A percentile compares a stretch with the other conserved stretches of the same genome.
These are phyloP conservation scores for Trypanosoma mega DNA, from an alignment of 208 protist species.

Conservation along the genomic window DNA sequence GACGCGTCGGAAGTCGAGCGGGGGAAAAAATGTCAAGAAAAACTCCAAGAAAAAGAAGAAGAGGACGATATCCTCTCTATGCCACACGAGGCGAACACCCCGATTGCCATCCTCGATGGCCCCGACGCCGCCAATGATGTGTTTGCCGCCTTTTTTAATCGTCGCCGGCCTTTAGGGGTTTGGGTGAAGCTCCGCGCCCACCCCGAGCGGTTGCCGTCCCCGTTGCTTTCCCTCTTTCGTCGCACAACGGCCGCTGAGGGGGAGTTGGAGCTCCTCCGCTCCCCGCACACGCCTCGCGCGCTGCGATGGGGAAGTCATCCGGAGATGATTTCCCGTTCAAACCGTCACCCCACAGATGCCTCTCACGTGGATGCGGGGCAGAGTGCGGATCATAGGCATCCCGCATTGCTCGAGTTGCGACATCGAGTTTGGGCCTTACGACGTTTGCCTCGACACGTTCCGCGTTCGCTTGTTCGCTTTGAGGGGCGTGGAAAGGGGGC, in stretches of 20 bases:
- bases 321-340: constrained; percentile 6
- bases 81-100: not conserved
- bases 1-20: not conserved
- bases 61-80: not conserved
- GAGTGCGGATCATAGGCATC: not conserved
- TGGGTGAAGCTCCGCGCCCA: constrained; percentile 26
- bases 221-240: constrained; percentile 11
- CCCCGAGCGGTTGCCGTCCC: constrained; percentile 3
- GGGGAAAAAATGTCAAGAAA: not conserved
- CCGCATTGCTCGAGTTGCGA: constrained; percentile 42
- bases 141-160: constrained; percentile 17
- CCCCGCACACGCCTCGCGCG: too few species aligned
- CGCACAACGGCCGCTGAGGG: constrained; percentile 18
- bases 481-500: constrained; percentile 16
- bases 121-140: too few species aligned
- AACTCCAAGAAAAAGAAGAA: not conserved
- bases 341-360: not conserved
- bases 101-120: too few species aligned
- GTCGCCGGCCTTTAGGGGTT: constrained; percentile 20
- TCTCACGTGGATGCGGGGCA: not conserved
- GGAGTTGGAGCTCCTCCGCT: constrained; percentile 18
- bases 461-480: constrained; percentile 59
- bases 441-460: constrained; percentile 45
- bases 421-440: constrained; percentile 49
- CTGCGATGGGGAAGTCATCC: too few species aligned